These are phyloP conservation scores for Parasarocladium wereldwijsianum DNA, from an alignment of 2,329 filamentous ascomycete species.

Conservation along the genomic window DNA sequence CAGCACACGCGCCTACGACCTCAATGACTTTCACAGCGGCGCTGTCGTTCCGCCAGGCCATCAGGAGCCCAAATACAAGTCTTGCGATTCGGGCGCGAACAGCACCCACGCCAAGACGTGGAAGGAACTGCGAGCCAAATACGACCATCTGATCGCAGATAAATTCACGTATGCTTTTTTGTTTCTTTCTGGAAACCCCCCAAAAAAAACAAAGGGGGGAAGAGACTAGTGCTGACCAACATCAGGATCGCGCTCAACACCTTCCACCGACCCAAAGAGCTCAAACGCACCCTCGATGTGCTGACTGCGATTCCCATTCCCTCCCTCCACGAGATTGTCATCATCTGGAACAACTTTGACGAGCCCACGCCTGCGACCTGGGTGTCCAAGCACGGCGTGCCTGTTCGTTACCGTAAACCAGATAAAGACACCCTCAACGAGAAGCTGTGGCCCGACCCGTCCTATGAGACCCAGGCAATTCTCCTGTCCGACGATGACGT, in stretches of 20 bases:
- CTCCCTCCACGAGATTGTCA: slow-evolving; percentile 13
- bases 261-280: slow-evolving; percentile 12
- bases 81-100: slow-evolving; percentile 1
- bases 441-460: slow-evolving; percentile 11
- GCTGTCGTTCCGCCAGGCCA: background rate
- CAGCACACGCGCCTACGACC: background rate
- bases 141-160: slow-evolving; percentile 21
- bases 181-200: background rate
- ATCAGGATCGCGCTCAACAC: slow-evolving; percentile 13
- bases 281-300: slow-evolving; percentile 10
- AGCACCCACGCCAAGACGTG: slow-evolving; percentile 1
- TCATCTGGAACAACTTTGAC: slow-evolving; percentile 14
- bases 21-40: slow-evolving; percentile 1
- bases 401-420: slow-evolving; percentile 12
- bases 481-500: slow-evolving; percentile 14
- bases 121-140: slow-evolving; percentile 11
- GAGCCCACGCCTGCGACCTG: slow-evolving; percentile 10
- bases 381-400: slow-evolving; percentile 10
- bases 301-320: slow-evolving; percentile 10
- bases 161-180: slow-evolving; percentile 12
- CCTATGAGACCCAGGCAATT: slow-evolving; percentile 11
- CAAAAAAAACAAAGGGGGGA: background rate
- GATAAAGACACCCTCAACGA: slow-evolving; percentile 12
- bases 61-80: background rate
- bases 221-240: slow-evolving; percentile 1